Evolutionary conservation across 2,329 filamentous ascomycete genomes (phyloP).

Genomic region (Penicillium occitanis): DNA sequence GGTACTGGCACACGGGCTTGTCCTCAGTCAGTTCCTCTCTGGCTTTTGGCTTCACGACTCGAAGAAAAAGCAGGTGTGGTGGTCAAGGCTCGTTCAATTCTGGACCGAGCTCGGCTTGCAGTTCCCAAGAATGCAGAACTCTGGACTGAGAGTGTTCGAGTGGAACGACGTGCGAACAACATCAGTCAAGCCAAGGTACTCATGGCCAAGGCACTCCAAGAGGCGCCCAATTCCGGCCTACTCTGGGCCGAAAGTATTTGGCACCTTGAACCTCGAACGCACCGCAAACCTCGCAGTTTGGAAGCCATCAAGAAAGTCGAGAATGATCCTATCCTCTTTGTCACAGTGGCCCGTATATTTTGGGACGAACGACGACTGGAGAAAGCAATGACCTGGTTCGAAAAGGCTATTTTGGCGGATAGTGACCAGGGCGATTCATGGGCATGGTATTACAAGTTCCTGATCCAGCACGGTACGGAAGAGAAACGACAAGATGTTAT

Average conservation of each 20-base stretch:
- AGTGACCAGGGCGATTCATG: conserved; percentile 87
- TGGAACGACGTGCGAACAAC: conserved; percentile 87
- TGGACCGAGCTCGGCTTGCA: conserved; percentile 85
- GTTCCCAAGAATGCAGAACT: conserved; percentile 80
- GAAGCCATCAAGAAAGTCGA: conserved; percentile 98
- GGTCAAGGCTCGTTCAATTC: conserved; percentile 89
- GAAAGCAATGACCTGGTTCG: conserved; percentile 95
- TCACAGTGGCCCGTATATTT: conserved; percentile 91
- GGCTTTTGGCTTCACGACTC: conserved; percentile 82
- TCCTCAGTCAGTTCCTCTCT: conserved; percentile 78
- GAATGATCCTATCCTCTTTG: conserved; percentile 83
- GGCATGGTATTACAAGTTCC: conserved; percentile 97
- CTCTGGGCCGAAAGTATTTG: conserved; percentile 95
- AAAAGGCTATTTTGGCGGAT: conserved; percentile 87
- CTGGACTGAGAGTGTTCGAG: conserved; percentile 90
- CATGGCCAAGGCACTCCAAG: conserved; percentile 91
- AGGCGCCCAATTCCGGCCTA: conserved; percentile 81
- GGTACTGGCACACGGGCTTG: conserved; percentile 83
- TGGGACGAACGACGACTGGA: conserved; percentile 91
- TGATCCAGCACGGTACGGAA: conserved; percentile 86
- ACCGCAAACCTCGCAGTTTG: conserved; percentile 84
- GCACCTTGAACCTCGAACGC: conserved; percentile 86
- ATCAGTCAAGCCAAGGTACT: conserved; percentile 79
- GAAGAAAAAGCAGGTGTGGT: conserved; percentile 81
- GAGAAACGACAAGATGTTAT: conserved; percentile 88